Percentiles rank a stretch among this genome's conserved stretches.
phyloP scores from a whole-genome alignment of 2,329 filamentous ascomycete species.

The Beauveria bassiana region DNA sequence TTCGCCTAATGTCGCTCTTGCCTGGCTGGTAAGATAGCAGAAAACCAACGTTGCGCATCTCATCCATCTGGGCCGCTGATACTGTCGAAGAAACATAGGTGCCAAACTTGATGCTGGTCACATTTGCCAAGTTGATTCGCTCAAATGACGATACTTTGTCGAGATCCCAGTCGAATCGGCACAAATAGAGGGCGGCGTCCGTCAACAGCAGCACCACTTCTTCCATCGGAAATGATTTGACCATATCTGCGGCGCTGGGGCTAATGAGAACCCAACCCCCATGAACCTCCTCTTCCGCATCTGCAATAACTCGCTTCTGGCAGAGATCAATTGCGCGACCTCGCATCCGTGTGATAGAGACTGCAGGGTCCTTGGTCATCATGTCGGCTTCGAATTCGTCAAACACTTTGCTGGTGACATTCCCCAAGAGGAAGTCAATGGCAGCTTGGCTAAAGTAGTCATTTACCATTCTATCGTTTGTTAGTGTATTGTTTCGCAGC shows the following conservation, averaged over 20 bases:
- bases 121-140: conserved; percentile 66
- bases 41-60: conserved; percentile 74
- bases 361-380: conserved; percentile 84
- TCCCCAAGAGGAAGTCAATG: conserved; percentile 89
- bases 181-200: conserved; percentile 76
- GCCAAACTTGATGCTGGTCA: conserved; percentile 67
- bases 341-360: conserved; percentile 76
- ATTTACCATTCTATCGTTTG: conserved; percentile 74
- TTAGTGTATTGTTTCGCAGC: conserved; percentile 1
- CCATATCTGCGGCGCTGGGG: conserved; percentile 62
- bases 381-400: conserved; percentile 92
- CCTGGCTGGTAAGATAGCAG: conserved; percentile 69
- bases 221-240: conserved; percentile 68
- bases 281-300: conserved; percentile 76
- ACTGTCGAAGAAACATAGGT: conserved; percentile 88
- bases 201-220: conserved; percentile 85
- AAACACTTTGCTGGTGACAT: conserved; percentile 77
- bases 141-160: conserved; percentile 94
- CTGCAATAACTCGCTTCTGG: conserved; percentile 75
- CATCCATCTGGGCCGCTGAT: conserved; percentile 67
- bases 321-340: conserved; percentile 87
- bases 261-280: conserved; percentile 85
- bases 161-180: conserved; percentile 87
- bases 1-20: conserved; percentile 62
- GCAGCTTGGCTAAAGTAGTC: conserved; percentile 95